These are phyloP conservation scores for Xylaria hypoxylon DNA, from an alignment of 2,329 filamentous ascomycete species.

Conservation along the genomic window DNA sequence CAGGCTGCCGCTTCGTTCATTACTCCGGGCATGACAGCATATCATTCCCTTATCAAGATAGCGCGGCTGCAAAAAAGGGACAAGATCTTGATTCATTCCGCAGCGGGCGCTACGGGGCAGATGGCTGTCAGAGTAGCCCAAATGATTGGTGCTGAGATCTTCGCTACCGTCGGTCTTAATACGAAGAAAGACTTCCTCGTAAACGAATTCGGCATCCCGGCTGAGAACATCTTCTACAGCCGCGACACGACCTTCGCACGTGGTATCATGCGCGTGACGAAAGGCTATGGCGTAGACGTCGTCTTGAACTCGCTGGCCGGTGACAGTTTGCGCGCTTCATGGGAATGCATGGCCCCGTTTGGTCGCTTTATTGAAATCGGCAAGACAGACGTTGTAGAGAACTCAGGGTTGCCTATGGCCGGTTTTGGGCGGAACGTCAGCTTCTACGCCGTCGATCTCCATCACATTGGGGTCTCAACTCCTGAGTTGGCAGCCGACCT, in stretches of 20 bases:
- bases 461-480: constrained; percentile 35
- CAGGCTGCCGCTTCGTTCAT: constrained; percentile 34
- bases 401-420: constrained; percentile 54
- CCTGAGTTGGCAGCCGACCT: background rate
- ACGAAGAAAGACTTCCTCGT: constrained; percentile 51
- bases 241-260: constrained; percentile 49
- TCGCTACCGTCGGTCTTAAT: constrained; percentile 50
- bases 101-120: constrained; percentile 41
- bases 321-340: constrained; percentile 49
- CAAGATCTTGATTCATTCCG: constrained; percentile 45
- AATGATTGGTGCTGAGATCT: constrained; percentile 45
- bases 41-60: constrained; percentile 46
- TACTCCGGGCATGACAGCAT: constrained; percentile 45
- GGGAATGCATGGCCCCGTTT: constrained; percentile 53
- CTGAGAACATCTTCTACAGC: constrained; percentile 51
- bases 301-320: constrained; percentile 51
- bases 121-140: constrained; percentile 41
- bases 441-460: constrained; percentile 43
- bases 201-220: constrained; percentile 48
- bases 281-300: constrained; percentile 51
- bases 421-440: constrained; percentile 51
- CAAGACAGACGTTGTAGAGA: constrained; percentile 51
- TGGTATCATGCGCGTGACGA: constrained; percentile 47
- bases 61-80: constrained; percentile 45
- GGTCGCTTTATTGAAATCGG: constrained; percentile 55